phyloP scores from a whole-genome alignment of 2,329 filamentous ascomycete genomes.

The Alternaria hordeiaustralica region DNA sequence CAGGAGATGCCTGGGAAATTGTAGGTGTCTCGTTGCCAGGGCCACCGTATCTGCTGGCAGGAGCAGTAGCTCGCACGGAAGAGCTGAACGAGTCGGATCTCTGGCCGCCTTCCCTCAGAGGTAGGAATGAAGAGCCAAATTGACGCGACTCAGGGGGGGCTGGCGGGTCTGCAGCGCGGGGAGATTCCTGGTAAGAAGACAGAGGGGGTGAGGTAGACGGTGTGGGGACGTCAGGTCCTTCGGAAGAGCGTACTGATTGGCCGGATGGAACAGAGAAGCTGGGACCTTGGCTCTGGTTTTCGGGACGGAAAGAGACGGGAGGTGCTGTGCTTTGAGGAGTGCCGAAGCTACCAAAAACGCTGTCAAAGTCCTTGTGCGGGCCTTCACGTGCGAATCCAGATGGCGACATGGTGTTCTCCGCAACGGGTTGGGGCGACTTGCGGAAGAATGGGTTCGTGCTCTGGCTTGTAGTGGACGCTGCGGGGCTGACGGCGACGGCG shows the following conservation, averaged over 20 bases:
- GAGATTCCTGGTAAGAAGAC: constrained; percentile 60
- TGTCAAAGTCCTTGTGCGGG: constrained; percentile 69
- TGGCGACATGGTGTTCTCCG: constrained; percentile 59
- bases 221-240: constrained; percentile 61
- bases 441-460: constrained; percentile 97
- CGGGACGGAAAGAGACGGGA: constrained; percentile 68
- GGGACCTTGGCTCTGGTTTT: constrained; percentile 48
- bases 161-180: constrained; percentile 64
- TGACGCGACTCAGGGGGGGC: constrained; percentile 76
- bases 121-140: constrained; percentile 77
- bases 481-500: constrained; percentile 71
- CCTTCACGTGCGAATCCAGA: constrained; percentile 55
- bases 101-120: constrained; percentile 64
- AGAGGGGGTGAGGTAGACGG: constrained; percentile 69
- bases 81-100: constrained; percentile 74
- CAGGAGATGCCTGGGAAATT: constrained; percentile 49
- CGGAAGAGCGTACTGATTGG: constrained; percentile 53
- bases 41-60: constrained; percentile 67
- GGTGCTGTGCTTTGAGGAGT: constrained; percentile 54
- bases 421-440: constrained; percentile 57
- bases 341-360: constrained; percentile 77
- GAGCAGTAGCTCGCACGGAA: constrained; percentile 78
- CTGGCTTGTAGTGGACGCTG: constrained; percentile 65
- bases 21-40: constrained; percentile 58
- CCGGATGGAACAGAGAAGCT: constrained; percentile 51